Evolutionary conservation across 768 basidiomycete genomes (phyloP), one percentile per base, ranked within the genome.

Genomic region (Multifurca ochricompacta): DNA sequence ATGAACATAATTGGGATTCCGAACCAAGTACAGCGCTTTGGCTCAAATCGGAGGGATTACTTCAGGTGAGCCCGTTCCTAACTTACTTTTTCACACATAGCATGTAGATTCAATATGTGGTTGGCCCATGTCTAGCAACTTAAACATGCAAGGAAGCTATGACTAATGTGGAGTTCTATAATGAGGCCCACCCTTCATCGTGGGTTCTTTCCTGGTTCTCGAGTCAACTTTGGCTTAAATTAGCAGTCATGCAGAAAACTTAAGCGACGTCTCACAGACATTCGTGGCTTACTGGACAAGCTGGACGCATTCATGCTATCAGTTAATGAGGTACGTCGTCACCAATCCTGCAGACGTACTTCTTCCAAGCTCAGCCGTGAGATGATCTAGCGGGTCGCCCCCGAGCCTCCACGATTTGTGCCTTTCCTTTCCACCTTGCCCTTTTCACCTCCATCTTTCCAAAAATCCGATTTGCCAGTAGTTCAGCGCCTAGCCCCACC

Each of bases 341-440:
- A 18, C 41, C 50, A 40, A 32, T n/a, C n/a, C n/a, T n/a, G n/a
- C n/a, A n/a, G n/a, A n/a, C n/a, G n/a, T n/a, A n/a, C n/a, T n/a
- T n/a, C n/a, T n/a, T n/a, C n/a, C n/a, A n/a, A n/a, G n/a, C n/a
- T n/a, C n/a, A n/a, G n/a, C n/a, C n/a, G n/a, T n/a, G n/a, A n/a
- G n/a, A n/a, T n/a, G n/a, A n/a, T 35, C 21, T 59, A 82, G 77
- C 72, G 73, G 51, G 64, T 71, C 6, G 66, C 72, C 1, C 78
- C 75, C 2, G 61, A 66, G 51, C 66, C 67, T 9, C 66, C 61
- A 23, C 73, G 70, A 40, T 79, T 74, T 3, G 66, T 70, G 32
- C 72, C 78, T 6, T 65, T 86, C 31, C 74, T 85, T 13, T 72
- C 80, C 0, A 71, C 68, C 2, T 67, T 85, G 30, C 81, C 81